Base-by-base conservation (phyloP, 768 basidiomycete genomes). In the Coprinopsis marcescibilis region DNA sequence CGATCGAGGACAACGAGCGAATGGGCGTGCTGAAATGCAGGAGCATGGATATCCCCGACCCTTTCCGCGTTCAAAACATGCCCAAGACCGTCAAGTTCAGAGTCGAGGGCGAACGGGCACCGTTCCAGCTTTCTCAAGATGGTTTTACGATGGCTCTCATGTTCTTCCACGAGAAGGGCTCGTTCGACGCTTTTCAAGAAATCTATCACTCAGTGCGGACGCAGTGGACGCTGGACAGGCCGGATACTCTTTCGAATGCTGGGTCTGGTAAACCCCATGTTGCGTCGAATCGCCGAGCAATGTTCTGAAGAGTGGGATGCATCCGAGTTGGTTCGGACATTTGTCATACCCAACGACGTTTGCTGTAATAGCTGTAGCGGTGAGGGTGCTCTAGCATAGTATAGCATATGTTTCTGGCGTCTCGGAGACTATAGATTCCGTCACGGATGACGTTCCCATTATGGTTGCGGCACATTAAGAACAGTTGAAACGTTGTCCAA, bases 131-230 rank as follows among this genome's bases (percentile, higher is more conserved):
- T 68, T 51, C 81, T 72, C 66, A 61, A 26, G 60, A 60, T 38
- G 60, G 64, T 8, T 64, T 60, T 44, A 67, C 72, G 50, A 78
- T 85, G 11, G 70, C 72, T 29, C 63, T 95, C 54, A 69, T 75
- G 14, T 60, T 95, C 42, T 72, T 88, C 12, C 83, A 89, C 53
- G 93, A 96, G 69, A 92, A 83, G 62, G 95, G 95, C 3, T 84
- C 92, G 14, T 70, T 80, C 34, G 88, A 89, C 19, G 83, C 77
- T 23, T 90, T 96, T 69, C 86, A 82, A 63, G 73, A 78, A 42
- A 70, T 91, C 23, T 88, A 78, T 60, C 77, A 72, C 50, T 72
- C 80, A 33, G 61, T 96, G 46, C 71, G 75, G 50, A 67, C 72
- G 24, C 75, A 80, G 17, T 96, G 91, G 93, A 77, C 78, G 40